Base-by-base conservation (phyloP, 169 alveolate genomes). In the Plasmodium falciparum region DNA sequence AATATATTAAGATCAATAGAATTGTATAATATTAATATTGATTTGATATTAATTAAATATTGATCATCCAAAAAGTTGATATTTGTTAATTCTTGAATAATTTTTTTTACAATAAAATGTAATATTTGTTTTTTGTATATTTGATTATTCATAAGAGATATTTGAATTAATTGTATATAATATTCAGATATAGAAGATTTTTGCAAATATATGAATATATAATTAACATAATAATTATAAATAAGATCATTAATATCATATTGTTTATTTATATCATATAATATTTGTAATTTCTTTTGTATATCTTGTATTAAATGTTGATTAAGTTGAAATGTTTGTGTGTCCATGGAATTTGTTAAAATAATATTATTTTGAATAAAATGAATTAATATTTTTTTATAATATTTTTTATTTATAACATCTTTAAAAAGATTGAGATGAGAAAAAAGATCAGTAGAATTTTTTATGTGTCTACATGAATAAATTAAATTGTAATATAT, bases 101-200 rank as follows among this genome's bases (percentile, higher is more conserved):
- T 66, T 24, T 63, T 80, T 67, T 67, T 80, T 12, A 80, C 73
- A 43, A 80, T 49, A 69, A 3, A 33, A 54, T 80, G 74, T 62
- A 67, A 80, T 33, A 80, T 80, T 54, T 80, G 85, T 63, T 80
- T 80, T 58, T 80, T 80, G 62, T 80, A 80, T 43, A 80, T 54
- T 33, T 33, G 45, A 80, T 69, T 80, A 39, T 80, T 73, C 33
- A n/a, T 67, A 20, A 80, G 70, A 5, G 83, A 66, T 29, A 54
- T 17, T 80, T 80, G 67, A 47, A 80, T 80, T 29, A 80, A 73
- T 69, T 69, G 49, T 67, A 80, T 67, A 45, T 45, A 69, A 56
- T 80, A 67, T n/a, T 66, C 85, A 17, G 69, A 80, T 43, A 80
- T 43, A 56, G 22, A 26, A 39, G 9, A 66, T 33, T 67, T 56